Evolutionary conservation across 305 asterid genomes (phyloP).

Genomic region (Rubia tinctorum): DNA sequence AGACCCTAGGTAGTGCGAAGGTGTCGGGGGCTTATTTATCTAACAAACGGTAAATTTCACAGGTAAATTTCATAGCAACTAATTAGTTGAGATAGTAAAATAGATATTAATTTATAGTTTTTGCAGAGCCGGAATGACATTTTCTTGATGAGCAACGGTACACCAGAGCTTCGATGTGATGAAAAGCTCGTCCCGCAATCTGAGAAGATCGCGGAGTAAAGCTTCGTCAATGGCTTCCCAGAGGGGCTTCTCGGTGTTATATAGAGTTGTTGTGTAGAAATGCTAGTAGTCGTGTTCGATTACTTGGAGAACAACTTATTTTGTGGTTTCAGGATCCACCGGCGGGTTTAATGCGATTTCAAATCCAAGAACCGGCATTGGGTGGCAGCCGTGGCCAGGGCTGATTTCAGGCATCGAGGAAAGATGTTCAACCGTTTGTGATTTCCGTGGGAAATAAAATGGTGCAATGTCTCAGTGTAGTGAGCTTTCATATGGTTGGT

Average conservation of each 20-base stretch:
- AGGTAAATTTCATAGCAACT: too few species aligned
- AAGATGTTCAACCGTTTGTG: background rate
- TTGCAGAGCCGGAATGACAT: slow-evolving; percentile 47
- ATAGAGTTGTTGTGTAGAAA: slow-evolving; percentile 66
- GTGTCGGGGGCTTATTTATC: too few species aligned
- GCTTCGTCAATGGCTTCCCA: slow-evolving; percentile 55
- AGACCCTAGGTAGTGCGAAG: too few species aligned
- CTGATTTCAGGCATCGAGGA: slow-evolving; percentile 26
- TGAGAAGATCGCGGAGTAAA: slow-evolving; percentile 37
- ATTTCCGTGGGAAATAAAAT: background rate
- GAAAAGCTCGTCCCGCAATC: slow-evolving; percentile 44
- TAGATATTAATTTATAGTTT: slow-evolving; percentile 46
- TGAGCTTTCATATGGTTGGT: too few species aligned
- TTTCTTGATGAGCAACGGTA: slow-evolving; percentile 47
- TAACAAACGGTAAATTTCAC: too few species aligned
- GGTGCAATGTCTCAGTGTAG: background rate
- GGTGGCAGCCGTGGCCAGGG: slow-evolving; percentile 31
- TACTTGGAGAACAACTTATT: slow-evolving; percentile 43
- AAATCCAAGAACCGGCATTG: slow-evolving; percentile 48
- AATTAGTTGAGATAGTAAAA: too few species aligned
- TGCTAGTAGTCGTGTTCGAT: slow-evolving; percentile 59
- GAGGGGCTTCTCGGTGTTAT: slow-evolving; percentile 47
- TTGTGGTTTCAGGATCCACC: slow-evolving; percentile 34
- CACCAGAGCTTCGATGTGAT: slow-evolving; percentile 70
- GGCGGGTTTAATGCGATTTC: slow-evolving; percentile 64